Conservation (phyloP, 2,329 filamentous ascomycete genomes). For the Akanthomyces muscarius region DNA sequence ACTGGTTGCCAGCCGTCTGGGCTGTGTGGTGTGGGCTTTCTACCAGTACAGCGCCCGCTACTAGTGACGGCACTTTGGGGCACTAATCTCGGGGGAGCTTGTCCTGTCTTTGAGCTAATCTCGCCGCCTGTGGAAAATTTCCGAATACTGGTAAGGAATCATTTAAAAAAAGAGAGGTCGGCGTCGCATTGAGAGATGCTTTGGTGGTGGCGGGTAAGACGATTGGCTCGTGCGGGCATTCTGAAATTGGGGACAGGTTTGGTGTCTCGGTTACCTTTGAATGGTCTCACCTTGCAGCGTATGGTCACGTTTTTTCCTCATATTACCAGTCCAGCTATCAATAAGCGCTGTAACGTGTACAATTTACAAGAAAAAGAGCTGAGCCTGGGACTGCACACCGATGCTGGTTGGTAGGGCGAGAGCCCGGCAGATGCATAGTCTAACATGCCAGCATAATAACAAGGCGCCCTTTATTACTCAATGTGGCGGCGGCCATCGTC, state of each 20-base stretch:
- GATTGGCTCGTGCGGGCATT: slow-evolving; percentile 4
- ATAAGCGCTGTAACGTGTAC: neutral
- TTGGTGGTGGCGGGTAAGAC: neutral
- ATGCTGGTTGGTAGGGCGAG: neutral
- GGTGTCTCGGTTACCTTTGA: neutral
- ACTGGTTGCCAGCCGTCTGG: neutral
- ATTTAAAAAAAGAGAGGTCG: neutral
- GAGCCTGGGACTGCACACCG: neutral
- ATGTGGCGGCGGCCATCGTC: neutral
- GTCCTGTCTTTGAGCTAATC: slow-evolving; percentile 5
- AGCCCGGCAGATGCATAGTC: no score
- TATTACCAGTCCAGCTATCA: neutral
- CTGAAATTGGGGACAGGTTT: neutral
- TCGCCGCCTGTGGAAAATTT: neutral
- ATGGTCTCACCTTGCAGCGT: neutral
- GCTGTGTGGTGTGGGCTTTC: neutral
- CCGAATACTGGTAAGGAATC: neutral
- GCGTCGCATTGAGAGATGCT: neutral
- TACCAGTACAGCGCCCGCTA: neutral
- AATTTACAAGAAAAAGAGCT: neutral
- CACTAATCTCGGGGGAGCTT: slow-evolving; percentile 4
- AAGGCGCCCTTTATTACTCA: neutral
- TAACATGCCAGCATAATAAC: neutral
- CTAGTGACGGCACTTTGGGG: neutral
- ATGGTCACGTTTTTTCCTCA: neutral